Percentiles rank a stretch among this genome's conserved stretches.
Evolutionary conservation across 2,329 filamentous ascomycete genomes (phyloP).

Genomic region (Fusarium tjaetaba): DNA sequence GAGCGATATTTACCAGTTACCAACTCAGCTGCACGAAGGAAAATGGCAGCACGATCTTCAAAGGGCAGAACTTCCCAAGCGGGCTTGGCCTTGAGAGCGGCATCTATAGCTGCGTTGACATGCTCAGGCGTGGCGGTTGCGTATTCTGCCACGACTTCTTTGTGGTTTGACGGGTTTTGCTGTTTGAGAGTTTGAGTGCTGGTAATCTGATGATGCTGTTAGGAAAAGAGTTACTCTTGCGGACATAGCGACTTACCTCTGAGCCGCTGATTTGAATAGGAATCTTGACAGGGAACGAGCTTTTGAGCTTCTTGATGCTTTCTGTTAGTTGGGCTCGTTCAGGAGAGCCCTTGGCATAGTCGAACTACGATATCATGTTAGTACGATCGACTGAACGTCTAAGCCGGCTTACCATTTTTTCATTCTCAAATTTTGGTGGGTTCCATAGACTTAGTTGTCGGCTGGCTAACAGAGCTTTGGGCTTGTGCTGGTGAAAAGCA

Average conservation of each 20-base stretch:
- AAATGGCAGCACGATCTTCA: constrained; percentile 30
- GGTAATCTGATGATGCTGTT: too few species aligned
- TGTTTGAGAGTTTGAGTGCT: constrained; percentile 22
- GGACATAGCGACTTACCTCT: background rate
- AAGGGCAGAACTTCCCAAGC: constrained; percentile 31
- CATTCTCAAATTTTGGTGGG: constrained; percentile 36
- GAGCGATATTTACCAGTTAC: constrained; percentile 34
- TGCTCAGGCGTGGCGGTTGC: constrained; percentile 28
- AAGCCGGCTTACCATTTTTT: constrained; percentile 21
- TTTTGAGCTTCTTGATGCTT: constrained; percentile 26
- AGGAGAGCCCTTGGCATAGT: constrained; percentile 34
- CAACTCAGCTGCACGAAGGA: constrained; percentile 29
- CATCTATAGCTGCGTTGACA: constrained; percentile 34
- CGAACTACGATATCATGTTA: constrained; percentile 13
- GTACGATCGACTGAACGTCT: fast-evolving
- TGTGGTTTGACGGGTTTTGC: constrained; percentile 28
- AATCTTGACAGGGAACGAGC: constrained; percentile 24
- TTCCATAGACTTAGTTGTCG: constrained; percentile 26
- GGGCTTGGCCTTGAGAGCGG: constrained; percentile 25
- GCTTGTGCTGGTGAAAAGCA: background rate
- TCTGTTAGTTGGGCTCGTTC: constrained; percentile 30
- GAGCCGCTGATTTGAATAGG: constrained; percentile 21
- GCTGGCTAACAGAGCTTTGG: background rate
- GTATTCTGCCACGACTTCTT: constrained; percentile 29
- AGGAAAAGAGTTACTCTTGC: too few species aligned